Evolutionary conservation across 768 basidiomycete species (phyloP), one percentile per base, ranked within the genome.

Genomic region (Trametes meyenii): DNA sequence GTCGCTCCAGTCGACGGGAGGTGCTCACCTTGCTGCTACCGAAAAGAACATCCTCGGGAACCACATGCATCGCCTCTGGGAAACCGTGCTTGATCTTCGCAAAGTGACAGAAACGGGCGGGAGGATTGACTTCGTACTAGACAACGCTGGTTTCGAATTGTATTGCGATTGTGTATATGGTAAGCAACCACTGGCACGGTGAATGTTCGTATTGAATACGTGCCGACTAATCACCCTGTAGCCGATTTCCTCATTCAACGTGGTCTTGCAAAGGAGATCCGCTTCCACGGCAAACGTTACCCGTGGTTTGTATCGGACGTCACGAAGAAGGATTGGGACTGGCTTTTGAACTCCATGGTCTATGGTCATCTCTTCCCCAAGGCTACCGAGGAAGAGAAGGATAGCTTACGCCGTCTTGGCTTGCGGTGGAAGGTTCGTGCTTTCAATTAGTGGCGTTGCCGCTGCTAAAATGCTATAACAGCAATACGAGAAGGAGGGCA

Each of bases 11-110:
- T 95, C 94, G 14, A 96, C 95, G 17, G 96, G 95, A 12, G 94
- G 94, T n/a, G 96, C 94, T 48, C 86, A 93, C 62, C 86, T 98
- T 46, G 95, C 95, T 2, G 92, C 94, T 1, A 95, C 96, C 1
- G 94, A 96, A 76, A 95, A 96, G 78, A 97, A 97, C 67, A 97
- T 97, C 65, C 80, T 97, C 33, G 95, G 94, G 38, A 96, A 97
- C 75, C 81, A 94, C 70, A 78, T 92, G 63, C 71, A 76, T 43
- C 74, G 82, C 19, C 76, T 94, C 10, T 95, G 93, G 92, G 83
- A 88, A 19, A 76, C 84, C 59, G 85, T 94, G 51, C 86, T 86
- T 68, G 80, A 81, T 8, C 79, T 94, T 12, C 64, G 71, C 14
- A 50, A 51, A 36, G 29, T 33, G 29, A 33, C 29, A 33, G 68